Percentiles rank a stretch among this genome's conserved stretches.
Conservation (phyloP, 2,329 filamentous ascomycete species). For the Huntiella savannae region DNA sequence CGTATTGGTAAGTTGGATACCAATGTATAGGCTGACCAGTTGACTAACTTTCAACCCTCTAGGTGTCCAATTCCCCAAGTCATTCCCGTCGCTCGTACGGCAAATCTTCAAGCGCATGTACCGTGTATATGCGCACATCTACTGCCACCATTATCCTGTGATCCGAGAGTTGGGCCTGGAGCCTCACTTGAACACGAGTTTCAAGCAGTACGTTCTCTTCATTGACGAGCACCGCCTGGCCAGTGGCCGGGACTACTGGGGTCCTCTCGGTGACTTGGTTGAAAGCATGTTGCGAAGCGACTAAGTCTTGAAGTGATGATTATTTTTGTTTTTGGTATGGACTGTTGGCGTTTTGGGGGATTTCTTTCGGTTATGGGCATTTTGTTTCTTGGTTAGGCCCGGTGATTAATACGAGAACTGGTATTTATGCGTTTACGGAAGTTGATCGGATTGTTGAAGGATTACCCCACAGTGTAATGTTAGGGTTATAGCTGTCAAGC, state of each 20-base stretch:
- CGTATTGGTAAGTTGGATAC: constrained; percentile 46
- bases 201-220: constrained; percentile 98
- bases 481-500: neutral
- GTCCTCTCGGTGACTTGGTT: constrained; percentile 81
- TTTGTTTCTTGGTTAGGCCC: neutral
- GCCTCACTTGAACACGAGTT: constrained; percentile 94
- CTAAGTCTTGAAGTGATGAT: constrained; percentile 20
- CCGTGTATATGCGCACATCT: constrained; percentile 95
- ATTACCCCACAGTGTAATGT: neutral
- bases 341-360: neutral
- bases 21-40: neutral
- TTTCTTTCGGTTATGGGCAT: neutral
- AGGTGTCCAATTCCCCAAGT: constrained; percentile 88
- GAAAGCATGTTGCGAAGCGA: constrained; percentile 96
- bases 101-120: constrained; percentile 99
- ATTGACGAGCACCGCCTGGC: constrained; percentile 90
- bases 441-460: neutral
- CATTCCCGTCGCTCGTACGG: constrained; percentile 70
- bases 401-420: neutral
- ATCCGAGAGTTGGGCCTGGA: constrained; percentile 88
- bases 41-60: constrained; percentile 11
- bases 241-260: constrained; percentile 93
- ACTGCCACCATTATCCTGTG: constrained; percentile 98
- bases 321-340: neutral
- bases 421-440: neutral